Base-by-base conservation (phyloP, 2,329 filamentous ascomycete genomes). In the Pseudogymnoascus pannorum region DNA sequence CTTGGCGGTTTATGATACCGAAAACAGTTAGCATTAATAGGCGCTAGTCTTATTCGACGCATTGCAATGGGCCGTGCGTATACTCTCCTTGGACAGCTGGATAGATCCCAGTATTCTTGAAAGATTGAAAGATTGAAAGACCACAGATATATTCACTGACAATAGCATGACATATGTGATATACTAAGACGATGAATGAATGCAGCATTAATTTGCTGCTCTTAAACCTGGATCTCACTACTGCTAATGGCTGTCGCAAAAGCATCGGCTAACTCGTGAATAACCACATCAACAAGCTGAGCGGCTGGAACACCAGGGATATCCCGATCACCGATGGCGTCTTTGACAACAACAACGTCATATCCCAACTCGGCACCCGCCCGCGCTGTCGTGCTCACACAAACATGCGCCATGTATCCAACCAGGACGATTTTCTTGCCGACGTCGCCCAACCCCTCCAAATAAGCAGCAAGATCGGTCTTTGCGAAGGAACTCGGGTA, bases 381-480 rank as follows among this genome's bases (percentile, higher is more conserved):
- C 48, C 86, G 75, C 0, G 86, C 83, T 0, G 87, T 89, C 82
- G 1, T 84, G 75, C 63, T 88, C 72, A 77, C 85, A 81, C 76
- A 79, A 1, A 89, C 81, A 70, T 89, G 86, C 1, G 87, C 85
- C 81, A 85, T 86, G 68, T 86, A 86, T 0, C 83, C 84, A 0
- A 75, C 76, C 59, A 87, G 67, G 5, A 89, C 85, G 29, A 88
- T 69, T 77, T 87, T 88, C 66, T 81, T 82, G 16, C 48, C 24
- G 5, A 42, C 11, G 58, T 74, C 75, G 0, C 77, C 79, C 31
- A 76, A 72, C 0, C 72, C 72, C 38, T 80, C 74, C n/a, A 88
- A 68, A 40, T 78, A 79, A 16, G 79, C 77, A 60, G 86, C 73
- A 20, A 89, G 72, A 54, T 82, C 76, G 0, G 86, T 89, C 44